Evolutionary conservation across 2,329 filamentous ascomycete species (phyloP), one percentile per base, ranked within the genome.

Genomic region (Epichloe hybrida): DNA sequence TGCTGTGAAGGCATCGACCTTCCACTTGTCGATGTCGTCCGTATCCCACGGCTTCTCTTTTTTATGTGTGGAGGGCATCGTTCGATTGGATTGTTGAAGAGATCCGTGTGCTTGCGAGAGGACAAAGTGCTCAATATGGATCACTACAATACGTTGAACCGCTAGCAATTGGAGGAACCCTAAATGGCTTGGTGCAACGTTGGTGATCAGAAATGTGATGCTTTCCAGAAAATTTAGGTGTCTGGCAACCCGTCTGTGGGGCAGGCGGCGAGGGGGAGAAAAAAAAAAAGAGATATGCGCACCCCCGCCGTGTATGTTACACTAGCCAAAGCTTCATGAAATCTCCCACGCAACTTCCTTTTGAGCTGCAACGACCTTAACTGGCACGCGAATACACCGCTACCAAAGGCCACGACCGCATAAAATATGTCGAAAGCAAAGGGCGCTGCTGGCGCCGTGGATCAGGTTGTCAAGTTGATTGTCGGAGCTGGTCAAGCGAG

Each of bases 11-110:
- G 81, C 71, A 39, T 95, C 89, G 60, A 90, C 72, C 81, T 89
- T 91, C 89, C 89, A 97, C 68, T 96, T 95, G 71, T 97, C 91
- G 56, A 97, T 88, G 62, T 96, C 93, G 55, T 95, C 90, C 51
- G 90, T 95, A 62, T 96, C 90, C 90, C 90, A 94, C 50, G 88
- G 86, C 68, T 95, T 95, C 3, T 94, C 88, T 58, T 80, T 21
- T 55, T 95, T 86, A 70, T 95, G 81, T 57, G 85, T 95, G 31
- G 88, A 93, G 55, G 89, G 88, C 89, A 95, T 89, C 38, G 50
- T 57, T 43, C 34, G 45, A 51, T 49, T 5, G 23, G 46, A n/a
- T 20, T 9, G 9, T 36, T 27, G 11, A 11, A 15, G n/a, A 9
- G 0, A 27, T 27, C 27, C 2, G 6, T 3, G 27, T 27, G 35